Evolutionary conservation across 768 basidiomycete species (phyloP), one percentile per base, ranked within the genome.

Genomic region (Panellus pusillus): DNA sequence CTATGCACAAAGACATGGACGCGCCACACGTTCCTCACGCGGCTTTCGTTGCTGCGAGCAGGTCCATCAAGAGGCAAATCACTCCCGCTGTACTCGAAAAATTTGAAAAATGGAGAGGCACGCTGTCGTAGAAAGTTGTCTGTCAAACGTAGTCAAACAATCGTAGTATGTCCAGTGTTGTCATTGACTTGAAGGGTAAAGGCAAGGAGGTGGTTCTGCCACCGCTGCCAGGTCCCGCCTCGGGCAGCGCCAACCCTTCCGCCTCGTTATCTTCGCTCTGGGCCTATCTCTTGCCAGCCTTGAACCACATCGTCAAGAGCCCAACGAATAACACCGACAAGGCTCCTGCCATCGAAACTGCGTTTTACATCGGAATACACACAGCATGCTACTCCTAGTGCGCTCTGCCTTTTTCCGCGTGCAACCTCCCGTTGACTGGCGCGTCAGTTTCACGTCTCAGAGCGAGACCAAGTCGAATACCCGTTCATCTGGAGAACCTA

Each of bases 1-100:
- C 94, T 0, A 98, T 99, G 97, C 86, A 90, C 60, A 78, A 82
- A 48, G 81, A 98, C 68, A 85, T 98, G 32, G 69, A 90, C 54
- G 84, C 92, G 3, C 78, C 83, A 41, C 79, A 75, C 63, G 96
- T 98, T 11, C 80, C 89, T 2, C 80, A 82, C 37, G 66, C 72
- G 9, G 87, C 91, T 31, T 89, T 98, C 60, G 64, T 89, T 9
- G 68, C 73, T n/a, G 91, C 91, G 1, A 89, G 94, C 4, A 76
- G 69, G 52, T 75, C 78, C 0, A 82, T 90, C 47, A 82, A 91
- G 63, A 79, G 80, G 54, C 87, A 96, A 59, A 95, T 98, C 60
- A 98, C 96, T 0, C 84, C 87, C 4, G 80, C 81, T 14, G 83
- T 96, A 61, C 70, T 96, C 41, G 69, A 71, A 41, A 85, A 79